A percentile compares a stretch with the other conserved stretches of the same genome.
Evolutionary conservation across 1,139 yeast genomes (phyloP).

Genomic region (Nakaseomyces sp.): DNA sequence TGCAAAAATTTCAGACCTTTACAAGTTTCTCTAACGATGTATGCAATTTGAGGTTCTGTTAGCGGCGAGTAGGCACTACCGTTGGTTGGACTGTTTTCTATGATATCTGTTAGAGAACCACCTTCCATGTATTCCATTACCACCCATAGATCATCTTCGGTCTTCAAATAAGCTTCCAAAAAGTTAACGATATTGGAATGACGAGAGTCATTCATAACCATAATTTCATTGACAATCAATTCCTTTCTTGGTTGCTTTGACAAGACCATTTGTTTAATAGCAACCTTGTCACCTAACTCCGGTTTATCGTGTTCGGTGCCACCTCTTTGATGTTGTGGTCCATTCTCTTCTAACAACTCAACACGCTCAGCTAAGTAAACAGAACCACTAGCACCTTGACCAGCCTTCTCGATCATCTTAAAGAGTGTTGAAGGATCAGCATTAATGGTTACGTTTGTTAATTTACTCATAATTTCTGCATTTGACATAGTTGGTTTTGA

Average conservation of each 20-base stretch:
- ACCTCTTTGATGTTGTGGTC: conserved; percentile 8
- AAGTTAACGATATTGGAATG: conserved; percentile 87
- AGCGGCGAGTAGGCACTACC: conserved; percentile 30
- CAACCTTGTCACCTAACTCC: conserved; percentile 47
- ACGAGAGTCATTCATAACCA: conserved; percentile 86
- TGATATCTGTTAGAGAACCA: conserved; percentile 77
- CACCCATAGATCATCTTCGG: conserved; percentile 64
- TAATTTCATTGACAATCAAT: conserved; percentile 78
- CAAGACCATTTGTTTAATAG: conserved; percentile 89
- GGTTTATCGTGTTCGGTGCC: conserved; percentile 18
- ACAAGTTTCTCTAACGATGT: conserved; percentile 80
- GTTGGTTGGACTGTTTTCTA: conserved; percentile 50
- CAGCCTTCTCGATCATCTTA: conserved; percentile 86
- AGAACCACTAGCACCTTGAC: conserved; percentile 98
- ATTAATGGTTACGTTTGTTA: conserved; percentile 73
- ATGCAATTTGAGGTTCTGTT: conserved; percentile 68
- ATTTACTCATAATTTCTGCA: conserved; percentile 73
- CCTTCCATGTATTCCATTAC: conserved; percentile 93
- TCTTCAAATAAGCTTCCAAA: conserved; percentile 69
- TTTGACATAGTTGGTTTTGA: conserved; percentile 70
- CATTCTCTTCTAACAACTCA: conserved; percentile 19
- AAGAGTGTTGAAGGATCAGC: conserved; percentile 80
- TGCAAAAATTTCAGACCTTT: conserved; percentile 86
- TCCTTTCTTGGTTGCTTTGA: conserved; percentile 89
- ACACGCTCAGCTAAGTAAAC: conserved; percentile 81